phyloP scores from a whole-genome alignment of 306 rosid species.

The Senna tora region DNA sequence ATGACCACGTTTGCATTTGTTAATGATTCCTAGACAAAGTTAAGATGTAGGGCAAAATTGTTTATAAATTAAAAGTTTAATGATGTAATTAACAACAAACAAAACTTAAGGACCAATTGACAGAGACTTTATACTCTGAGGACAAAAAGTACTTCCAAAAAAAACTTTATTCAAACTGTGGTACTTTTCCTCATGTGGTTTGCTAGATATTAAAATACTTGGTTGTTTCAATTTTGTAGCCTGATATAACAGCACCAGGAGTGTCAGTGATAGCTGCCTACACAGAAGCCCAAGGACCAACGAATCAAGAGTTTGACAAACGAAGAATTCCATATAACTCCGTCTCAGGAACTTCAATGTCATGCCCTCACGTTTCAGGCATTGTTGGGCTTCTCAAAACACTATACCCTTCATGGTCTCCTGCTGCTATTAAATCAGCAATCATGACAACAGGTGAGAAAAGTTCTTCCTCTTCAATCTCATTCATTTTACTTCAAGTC shows the following conservation, averaged over 20 bases:
- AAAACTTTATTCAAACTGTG: no score
- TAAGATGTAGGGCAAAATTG: no score
- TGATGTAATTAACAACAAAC: no score
- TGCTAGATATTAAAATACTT: not conserved
- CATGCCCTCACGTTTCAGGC: conserved; percentile 92
- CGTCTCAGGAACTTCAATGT: conserved; percentile 92
- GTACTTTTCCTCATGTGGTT: not conserved
- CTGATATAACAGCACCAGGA: conserved; percentile 95
- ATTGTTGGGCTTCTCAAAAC: conserved; percentile 70
- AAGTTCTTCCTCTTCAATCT: conserved; percentile 7
- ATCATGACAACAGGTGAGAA: conserved; percentile 87
- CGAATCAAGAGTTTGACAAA: conserved; percentile 61
- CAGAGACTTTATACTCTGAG: no score
- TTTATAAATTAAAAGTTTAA: no score
- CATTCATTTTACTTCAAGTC: not conserved
- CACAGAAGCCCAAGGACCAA: conserved; percentile 80
- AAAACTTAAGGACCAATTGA: no score
- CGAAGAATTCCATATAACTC: conserved; percentile 71
- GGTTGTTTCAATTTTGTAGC: conserved; percentile 50
- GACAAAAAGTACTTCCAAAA: no score
- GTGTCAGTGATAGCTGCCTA: conserved; percentile 88
- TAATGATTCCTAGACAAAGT: no score
- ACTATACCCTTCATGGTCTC: conserved; percentile 82
- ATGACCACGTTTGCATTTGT: no score
- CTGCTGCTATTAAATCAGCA: conserved; percentile 93